Percentiles rank a stretch among this genome's conserved stretches.
These are phyloP conservation scores for Gossypium arboreum DNA, from an alignment of 345 rosid species.

Conservation along the genomic window DNA sequence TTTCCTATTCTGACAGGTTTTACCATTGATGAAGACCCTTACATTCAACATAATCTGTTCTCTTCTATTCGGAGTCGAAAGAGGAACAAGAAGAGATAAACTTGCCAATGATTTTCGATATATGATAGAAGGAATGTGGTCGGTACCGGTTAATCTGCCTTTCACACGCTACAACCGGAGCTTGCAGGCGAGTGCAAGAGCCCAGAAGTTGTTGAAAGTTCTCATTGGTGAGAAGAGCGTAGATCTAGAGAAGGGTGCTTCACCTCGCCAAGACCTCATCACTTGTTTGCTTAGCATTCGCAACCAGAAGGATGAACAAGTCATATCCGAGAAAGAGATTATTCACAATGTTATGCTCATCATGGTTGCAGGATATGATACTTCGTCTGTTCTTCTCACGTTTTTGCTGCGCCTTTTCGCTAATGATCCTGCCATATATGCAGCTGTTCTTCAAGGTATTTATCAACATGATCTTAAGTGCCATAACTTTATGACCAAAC, in stretches of 20 bases:
- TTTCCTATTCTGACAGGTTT: conserved; percentile 24
- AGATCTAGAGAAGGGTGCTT: conserved; percentile 27
- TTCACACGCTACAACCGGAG: conserved; percentile 45
- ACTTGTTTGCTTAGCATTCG: conserved; percentile 36
- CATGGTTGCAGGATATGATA: conserved; percentile 61
- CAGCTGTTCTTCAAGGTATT: conserved; percentile 49
- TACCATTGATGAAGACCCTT: conserved; percentile 47
- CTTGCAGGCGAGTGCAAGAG: conserved; percentile 36
- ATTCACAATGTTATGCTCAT: conserved; percentile 43
- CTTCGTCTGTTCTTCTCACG: conserved; percentile 46
- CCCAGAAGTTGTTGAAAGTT: conserved; percentile 24
- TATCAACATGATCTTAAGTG: background rate
- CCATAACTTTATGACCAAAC: background rate
- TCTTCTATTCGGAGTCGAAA: conserved; percentile 41
- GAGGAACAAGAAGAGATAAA: conserved; percentile 31
- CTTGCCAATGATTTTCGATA: conserved; percentile 26
- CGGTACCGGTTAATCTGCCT: conserved; percentile 43
- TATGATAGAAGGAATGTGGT: conserved; percentile 48
- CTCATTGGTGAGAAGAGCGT: conserved; percentile 36
- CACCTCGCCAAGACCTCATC: conserved; percentile 40
- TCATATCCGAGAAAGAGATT: conserved; percentile 44
- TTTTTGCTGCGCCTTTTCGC: conserved; percentile 43
- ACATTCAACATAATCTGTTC: conserved; percentile 51
- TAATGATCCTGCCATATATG: conserved; percentile 29
- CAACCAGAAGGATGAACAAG: conserved; percentile 12